Evolutionary conservation across 371 early-diverging fungal species (phyloP).

Genomic region (Mycotypha africana): DNA sequence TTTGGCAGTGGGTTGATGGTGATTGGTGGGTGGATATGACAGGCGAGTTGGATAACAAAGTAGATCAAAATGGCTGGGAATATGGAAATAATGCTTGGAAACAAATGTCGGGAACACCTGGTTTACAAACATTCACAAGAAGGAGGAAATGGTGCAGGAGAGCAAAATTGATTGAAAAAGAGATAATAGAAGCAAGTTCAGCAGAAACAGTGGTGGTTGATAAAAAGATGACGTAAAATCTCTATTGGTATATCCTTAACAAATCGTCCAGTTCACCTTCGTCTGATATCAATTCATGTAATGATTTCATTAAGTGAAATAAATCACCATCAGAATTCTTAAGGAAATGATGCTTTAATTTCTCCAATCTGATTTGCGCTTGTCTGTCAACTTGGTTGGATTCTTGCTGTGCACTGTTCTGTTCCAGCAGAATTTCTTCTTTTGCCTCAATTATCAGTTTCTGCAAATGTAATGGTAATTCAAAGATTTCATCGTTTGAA

Average conservation of each 20-base stretch:
- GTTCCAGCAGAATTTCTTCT: conserved; percentile 25
- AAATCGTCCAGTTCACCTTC: conserved; percentile 21
- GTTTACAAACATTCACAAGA: conserved; percentile 40
- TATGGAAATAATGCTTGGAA: conserved; percentile 49
- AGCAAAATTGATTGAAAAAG: conserved; percentile 32
- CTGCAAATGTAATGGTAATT: conserved; percentile 31
- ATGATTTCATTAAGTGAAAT: conserved; percentile 21
- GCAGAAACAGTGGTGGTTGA: neutral
- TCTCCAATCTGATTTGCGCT: conserved; percentile 19
- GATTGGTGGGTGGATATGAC: conserved; percentile 55
- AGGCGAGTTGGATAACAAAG: conserved; percentile 25
- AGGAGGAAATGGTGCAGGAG: conserved; percentile 40
- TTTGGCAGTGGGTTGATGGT: conserved; percentile 39
- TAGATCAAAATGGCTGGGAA: conserved; percentile 44
- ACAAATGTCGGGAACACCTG: conserved; percentile 26
- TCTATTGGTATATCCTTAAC: neutral
- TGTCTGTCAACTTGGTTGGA: conserved; percentile 1
- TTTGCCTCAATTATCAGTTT: conserved; percentile 32
- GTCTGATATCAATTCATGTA: conserved; percentile 27
- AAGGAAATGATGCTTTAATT: conserved; percentile 18
- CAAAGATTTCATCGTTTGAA: conserved; percentile 28
- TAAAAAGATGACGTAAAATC: too few relatives aligned
- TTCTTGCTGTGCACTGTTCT: conserved; percentile 4
- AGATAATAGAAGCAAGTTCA: conserved; percentile 2
- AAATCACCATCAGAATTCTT: conserved; percentile 26